Evolutionary conservation across 768 basidiomycete genomes (phyloP).

Genomic region (Sistotremastrum niveocremeum): DNA sequence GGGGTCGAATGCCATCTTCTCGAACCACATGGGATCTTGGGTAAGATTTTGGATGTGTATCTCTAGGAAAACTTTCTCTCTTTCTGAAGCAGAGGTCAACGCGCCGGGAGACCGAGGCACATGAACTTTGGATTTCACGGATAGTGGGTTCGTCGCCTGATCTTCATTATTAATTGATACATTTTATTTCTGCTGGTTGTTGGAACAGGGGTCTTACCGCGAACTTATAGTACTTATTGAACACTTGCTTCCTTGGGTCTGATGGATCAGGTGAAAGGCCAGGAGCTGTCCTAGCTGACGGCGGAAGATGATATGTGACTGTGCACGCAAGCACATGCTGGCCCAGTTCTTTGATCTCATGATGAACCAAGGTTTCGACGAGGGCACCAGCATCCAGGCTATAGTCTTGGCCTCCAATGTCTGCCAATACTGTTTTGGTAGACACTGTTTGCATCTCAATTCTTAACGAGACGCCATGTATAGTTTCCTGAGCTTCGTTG

Average conservation of each 20-base stretch:
- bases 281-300: slow-evolving; percentile 35
- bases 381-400: slow-evolving; percentile 42
- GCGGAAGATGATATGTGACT: slow-evolving; percentile 67
- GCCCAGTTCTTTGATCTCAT: slow-evolving; percentile 90
- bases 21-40: slow-evolving; percentile 61
- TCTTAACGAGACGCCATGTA: slow-evolving; percentile 51
- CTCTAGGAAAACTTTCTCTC: slow-evolving; percentile 82
- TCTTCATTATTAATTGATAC: background rate
- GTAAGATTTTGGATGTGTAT: slow-evolving; percentile 87
- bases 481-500: slow-evolving; percentile 52
- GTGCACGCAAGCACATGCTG: slow-evolving; percentile 81
- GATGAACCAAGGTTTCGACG: slow-evolving; percentile 54
- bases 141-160: slow-evolving; percentile 87
- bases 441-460: slow-evolving; percentile 81
- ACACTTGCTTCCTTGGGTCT: slow-evolving; percentile 50
- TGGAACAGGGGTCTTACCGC: slow-evolving; percentile 34
- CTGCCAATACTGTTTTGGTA: slow-evolving; percentile 47
- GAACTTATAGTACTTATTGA: slow-evolving; percentile 88
- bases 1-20: slow-evolving; percentile 68
- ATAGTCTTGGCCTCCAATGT: slow-evolving; percentile 42
- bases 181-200: background rate
- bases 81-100: slow-evolving; percentile 43
- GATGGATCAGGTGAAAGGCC: slow-evolving; percentile 34
- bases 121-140: slow-evolving; percentile 92
- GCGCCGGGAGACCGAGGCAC: slow-evolving; percentile 60